Base-by-base conservation (phyloP, 768 basidiomycete species). In the Chlorophyllum brunneum region DNA sequence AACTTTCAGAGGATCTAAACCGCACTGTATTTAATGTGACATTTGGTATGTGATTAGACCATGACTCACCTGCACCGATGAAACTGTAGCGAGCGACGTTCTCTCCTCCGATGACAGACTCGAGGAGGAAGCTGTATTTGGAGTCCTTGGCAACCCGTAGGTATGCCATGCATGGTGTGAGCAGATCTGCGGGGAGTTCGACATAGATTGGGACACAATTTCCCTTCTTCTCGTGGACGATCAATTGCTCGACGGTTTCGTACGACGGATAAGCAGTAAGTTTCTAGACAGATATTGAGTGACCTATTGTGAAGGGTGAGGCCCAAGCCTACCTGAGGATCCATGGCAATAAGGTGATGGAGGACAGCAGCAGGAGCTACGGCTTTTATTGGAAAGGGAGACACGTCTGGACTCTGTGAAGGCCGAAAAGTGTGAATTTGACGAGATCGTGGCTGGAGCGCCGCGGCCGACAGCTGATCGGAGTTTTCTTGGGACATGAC, bases 161-260 rank as follows among this genome's bases (percentile, higher is more conserved):
- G 68, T 98, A 99, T 5, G 97, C 95, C 73, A 93, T 88, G 65
- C 93, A 94, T 67, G 97, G 97, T 22, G 97, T 99, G 56, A 98
- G 80, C 56, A 98, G 83, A 65, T 99, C 97, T 40, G 93, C 95
- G 20, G 95, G 94, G 3, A 99, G 78, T 62, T 95, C 86, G 48
- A 95, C 81, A 69, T 82, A 98, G 58, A 99, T 80, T 18, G 95
- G 95, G 30, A 98, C 82, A 63, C 92, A 91, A 65, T 98, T 98
- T 65, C 94, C 94, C 51, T 73, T 77, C 67, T 92, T 89, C 66
- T 92, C 87, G 38, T 82, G 77, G 46, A 88, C 72, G 52, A 95
- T 83, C 54, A 94, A 78, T 57, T 79, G 78, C 67, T 92, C 86
- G 45, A 94, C 80, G 22, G 76, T 75, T n/a, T 82, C 77, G 29